Percentiles rank a stretch among this genome's conserved stretches.
Evolutionary conservation across 345 rosid species (phyloP).

Genomic region (Populus alba): DNA sequence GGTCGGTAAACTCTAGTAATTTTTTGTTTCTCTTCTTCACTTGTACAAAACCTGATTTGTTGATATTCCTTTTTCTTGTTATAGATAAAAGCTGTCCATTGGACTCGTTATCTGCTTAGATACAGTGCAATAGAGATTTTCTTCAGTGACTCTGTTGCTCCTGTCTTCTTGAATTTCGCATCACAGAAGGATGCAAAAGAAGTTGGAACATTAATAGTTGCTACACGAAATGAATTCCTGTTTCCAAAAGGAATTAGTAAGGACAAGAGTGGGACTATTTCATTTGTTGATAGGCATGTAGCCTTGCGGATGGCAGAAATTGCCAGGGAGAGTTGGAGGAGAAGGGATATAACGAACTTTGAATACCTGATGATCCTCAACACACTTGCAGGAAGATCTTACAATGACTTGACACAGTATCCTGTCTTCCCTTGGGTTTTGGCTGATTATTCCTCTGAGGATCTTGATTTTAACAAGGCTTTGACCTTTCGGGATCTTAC

Average conservation of each 20-base stretch:
- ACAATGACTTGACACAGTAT: conserved; percentile 93
- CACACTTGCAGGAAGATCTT: conserved; percentile 94
- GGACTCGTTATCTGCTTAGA: conserved; percentile 93
- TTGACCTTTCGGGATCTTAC: conserved; percentile 92
- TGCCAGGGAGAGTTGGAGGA: conserved; percentile 93
- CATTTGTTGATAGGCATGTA: conserved; percentile 84
- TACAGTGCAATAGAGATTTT: conserved; percentile 87
- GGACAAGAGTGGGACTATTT: conserved; percentile 75
- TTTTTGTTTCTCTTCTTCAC: conserved; percentile 14
- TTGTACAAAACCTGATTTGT: conserved; percentile 16
- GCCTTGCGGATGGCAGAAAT: conserved; percentile 91
- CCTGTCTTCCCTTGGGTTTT: conserved; percentile 96
- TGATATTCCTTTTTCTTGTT: conserved; percentile 25
- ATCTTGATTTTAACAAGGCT: conserved; percentile 91
- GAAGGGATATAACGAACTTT: conserved; percentile 91
- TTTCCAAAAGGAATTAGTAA: conserved; percentile 74
- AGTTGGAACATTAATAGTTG: conserved; percentile 74
- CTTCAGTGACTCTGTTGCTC: conserved; percentile 69
- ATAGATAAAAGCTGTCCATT: conserved; percentile 81
- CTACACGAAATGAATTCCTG: conserved; percentile 80
- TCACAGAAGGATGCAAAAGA: conserved; percentile 84
- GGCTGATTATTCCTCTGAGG: conserved; percentile 87
- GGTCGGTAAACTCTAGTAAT: conserved; percentile 39
- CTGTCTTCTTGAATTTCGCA: conserved; percentile 73
- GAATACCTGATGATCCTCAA: conserved; percentile 92